Conservation (phyloP, 2,329 filamentous ascomycete species). For the Ophiosphaerella herpotricha region DNA sequence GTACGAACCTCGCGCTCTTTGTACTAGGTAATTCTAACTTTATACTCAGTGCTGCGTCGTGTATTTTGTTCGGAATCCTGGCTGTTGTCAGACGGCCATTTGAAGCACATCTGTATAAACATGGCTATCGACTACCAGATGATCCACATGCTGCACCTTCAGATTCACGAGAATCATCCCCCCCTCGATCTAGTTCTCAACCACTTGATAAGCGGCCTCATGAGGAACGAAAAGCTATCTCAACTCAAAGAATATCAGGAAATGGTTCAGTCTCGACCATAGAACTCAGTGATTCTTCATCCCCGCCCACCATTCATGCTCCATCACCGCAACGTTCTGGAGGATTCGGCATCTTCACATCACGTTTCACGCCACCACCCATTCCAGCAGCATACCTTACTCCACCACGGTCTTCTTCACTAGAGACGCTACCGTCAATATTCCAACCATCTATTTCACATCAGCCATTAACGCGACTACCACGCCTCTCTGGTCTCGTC, state of each 20-base stretch:
- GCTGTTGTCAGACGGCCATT: conserved; percentile 42
- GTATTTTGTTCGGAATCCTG: conserved; percentile 40
- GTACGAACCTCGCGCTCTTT: conserved; percentile 21
- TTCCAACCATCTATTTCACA: conserved; percentile 19
- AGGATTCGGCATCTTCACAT: conserved; percentile 34
- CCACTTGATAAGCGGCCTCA: conserved; percentile 18
- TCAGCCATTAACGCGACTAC: conserved; percentile 17
- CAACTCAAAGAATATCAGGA: conserved; percentile 17
- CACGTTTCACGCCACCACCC: conserved; percentile 33
- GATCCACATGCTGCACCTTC: conserved; percentile 17
- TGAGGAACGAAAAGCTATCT: conserved; percentile 13
- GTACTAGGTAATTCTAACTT: conserved; percentile 2
- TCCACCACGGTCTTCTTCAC: conserved; percentile 16
- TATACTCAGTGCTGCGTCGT: conserved; percentile 34
- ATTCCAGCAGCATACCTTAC: conserved; percentile 29
- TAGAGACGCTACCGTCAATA: conserved; percentile 14
- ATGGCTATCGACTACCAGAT: conserved; percentile 20
- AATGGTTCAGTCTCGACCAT: conserved; percentile 34
- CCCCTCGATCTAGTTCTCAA: conserved; percentile 14
- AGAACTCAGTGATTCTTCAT: conserved; percentile 22
- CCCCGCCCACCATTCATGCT: conserved; percentile 23
- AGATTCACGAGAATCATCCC: conserved; percentile 23
- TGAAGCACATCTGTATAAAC: conserved; percentile 41
- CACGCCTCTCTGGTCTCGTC: conserved; percentile 22
- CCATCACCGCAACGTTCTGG: conserved; percentile 23